A percentile compares a stretch with the other conserved stretches of the same genome.
Evolutionary conservation across 2,329 filamentous ascomycete genomes (phyloP).

Genomic region (Calycina herbarum): DNA sequence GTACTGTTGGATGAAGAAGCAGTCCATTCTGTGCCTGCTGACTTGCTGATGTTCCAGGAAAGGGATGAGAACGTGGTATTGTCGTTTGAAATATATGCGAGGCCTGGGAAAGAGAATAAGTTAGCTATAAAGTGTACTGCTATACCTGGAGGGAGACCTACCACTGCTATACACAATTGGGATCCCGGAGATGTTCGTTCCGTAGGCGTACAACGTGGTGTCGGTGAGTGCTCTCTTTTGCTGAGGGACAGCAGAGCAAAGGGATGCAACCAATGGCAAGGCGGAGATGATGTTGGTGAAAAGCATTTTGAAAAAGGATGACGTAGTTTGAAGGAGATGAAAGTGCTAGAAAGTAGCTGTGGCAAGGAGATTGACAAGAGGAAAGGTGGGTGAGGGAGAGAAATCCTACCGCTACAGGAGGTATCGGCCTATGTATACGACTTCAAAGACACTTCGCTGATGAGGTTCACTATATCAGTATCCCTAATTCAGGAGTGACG

Average conservation of each 20-base stretch:
- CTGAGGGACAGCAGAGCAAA: slow-evolving; percentile 5
- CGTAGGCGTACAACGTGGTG: slow-evolving; percentile 36
- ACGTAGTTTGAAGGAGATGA: background rate
- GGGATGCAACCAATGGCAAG: background rate
- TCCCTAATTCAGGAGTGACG: background rate
- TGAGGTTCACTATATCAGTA: background rate
- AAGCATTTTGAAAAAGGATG: slow-evolving; percentile 1
- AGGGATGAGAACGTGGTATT: slow-evolving; percentile 26
- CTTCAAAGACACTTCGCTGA: background rate
- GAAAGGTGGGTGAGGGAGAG: background rate
- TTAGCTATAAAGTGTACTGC: too few relatives aligned
- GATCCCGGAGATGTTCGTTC: slow-evolving; percentile 32
- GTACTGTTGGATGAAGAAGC: slow-evolving; percentile 12
- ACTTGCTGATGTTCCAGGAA: slow-evolving; percentile 32
- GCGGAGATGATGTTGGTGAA: slow-evolving; percentile 8
- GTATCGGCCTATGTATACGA: background rate
- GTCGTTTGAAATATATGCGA: slow-evolving; percentile 6
- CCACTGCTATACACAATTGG: slow-evolving; percentile 35
- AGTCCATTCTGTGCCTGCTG: slow-evolving; percentile 9
- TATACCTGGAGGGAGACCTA: slow-evolving; percentile 16
- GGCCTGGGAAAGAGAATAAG: background rate
- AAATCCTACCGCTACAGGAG: background rate
- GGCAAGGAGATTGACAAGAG: background rate
- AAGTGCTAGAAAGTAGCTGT: slow-evolving; percentile 1
- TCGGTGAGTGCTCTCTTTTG: background rate